A percentile compares a stretch with the other conserved stretches of the same genome.
Conservation (phyloP, 257 asterid genomes). For the Solanum bulbocastanum region DNA sequence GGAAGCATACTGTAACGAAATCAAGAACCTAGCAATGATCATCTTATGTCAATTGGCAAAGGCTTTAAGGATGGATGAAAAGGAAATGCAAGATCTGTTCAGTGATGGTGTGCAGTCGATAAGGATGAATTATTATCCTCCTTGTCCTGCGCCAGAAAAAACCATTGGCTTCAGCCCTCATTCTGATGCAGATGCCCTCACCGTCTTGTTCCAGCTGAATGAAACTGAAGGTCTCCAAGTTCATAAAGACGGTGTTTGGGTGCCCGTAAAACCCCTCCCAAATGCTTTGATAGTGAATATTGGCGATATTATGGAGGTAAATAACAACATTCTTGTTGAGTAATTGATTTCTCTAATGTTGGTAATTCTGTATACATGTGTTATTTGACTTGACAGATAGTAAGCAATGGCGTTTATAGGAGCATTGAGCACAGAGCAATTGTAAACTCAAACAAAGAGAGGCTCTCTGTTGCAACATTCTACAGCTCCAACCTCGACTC, state of each 20-base stretch:
- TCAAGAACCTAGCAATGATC: conserved; percentile 23
- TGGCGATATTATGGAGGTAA: too few species aligned
- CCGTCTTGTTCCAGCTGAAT: too few species aligned
- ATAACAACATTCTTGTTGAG: too few species aligned
- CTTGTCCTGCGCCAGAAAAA: conserved; percentile 39
- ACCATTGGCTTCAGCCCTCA: conserved; percentile 44
- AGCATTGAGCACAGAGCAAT: conserved; percentile 49
- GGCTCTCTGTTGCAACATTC: conserved; percentile 48
- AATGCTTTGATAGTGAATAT: too few species aligned
- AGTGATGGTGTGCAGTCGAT: conserved; percentile 36
- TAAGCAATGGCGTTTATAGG: conserved; percentile 35
- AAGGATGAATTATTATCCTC: conserved; percentile 49
- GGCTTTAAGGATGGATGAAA: conserved; percentile 29
- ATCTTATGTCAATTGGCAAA: conserved; percentile 28
- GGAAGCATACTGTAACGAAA: conserved; percentile 26
- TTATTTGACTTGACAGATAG: conserved; percentile 15
- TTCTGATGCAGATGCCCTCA: conserved; percentile 50
- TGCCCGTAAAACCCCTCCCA: too few species aligned
- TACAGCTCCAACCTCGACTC: conserved; percentile 20
- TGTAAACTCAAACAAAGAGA: conserved; percentile 30
- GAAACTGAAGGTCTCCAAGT: too few species aligned
- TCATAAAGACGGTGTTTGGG: too few species aligned
- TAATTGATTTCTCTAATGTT: too few species aligned
- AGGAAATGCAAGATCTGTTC: conserved; percentile 22
- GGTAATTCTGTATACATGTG: too few species aligned